Base-by-base conservation (phyloP, 495 filamentous ascomycete genomes). In the Acidiella bohemica region DNA sequence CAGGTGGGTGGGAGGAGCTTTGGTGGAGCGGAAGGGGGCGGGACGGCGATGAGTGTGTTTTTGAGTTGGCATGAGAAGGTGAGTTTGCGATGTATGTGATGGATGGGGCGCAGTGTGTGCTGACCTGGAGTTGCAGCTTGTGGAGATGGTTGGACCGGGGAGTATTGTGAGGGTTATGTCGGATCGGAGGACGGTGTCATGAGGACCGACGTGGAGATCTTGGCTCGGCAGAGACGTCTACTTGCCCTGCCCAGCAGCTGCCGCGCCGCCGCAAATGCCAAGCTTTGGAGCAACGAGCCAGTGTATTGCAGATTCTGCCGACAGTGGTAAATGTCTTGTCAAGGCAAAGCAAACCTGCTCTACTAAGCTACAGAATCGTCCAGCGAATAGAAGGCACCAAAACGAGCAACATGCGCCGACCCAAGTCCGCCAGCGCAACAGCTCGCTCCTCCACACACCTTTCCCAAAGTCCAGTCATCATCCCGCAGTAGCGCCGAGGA, bases 31-130 rank as follows among this genome's bases (percentile, higher is more conserved):
- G 83, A 87, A 43, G 80, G 80, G 41, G 79, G 81, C 48, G 82
- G 84, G 33, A 75, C 83, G 50, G 80, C 78, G 32, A 93, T 93
- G 86, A 93, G 86, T 49, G 86, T 95, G 31, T 55, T 95, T 53
- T 63, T 95, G 48, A 92, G 80, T 56, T 95, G 86, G 86, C 86
- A 93, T 54, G 86, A 95, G 70, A 93, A 92, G 70, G 63, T 66
- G 49, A 29, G 38, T 50, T 32, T 23, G 3, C 14, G 4, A 14
- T 4, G 5, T 18, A 6, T 24, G 32, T 19, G 32, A 18, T 17
- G 32, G 13, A 18, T 12, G 14, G 4, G 32, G 18, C 17, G 32
- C 16, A 21, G 11, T 30, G 17, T 23, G 5, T 37, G n/a, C 34
- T 42, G 30, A 42, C 24, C 2, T n/a, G 12, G 4, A 11, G 5